These are phyloP conservation scores for Cladobotryum mycophilum DNA, from an alignment of 2,329 filamentous ascomycete genomes.

Conservation along the genomic window DNA sequence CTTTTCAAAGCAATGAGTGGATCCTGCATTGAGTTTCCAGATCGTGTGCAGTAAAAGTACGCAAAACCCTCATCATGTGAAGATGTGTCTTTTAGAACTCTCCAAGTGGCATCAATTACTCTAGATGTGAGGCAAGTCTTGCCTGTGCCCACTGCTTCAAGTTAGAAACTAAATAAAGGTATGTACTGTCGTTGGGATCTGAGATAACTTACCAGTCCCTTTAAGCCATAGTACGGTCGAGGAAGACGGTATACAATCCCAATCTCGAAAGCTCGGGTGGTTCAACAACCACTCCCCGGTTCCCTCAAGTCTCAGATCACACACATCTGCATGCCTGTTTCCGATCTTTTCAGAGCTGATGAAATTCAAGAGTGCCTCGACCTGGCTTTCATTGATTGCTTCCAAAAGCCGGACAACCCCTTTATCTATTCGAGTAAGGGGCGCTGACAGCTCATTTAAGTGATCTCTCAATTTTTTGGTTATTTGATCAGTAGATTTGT, in stretches of 20 bases:
- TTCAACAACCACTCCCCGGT: conserved; percentile 2
- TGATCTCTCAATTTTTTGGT: not conserved
- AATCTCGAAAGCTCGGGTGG: not conserved
- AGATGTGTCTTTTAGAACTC: not conserved
- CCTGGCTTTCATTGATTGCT: not conserved
- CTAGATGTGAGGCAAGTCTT: conserved; percentile 8
- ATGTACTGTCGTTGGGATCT: not conserved
- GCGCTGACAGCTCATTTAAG: not conserved
- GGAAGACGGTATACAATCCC: not conserved
- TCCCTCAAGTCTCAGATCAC: not conserved
- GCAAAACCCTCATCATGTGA: conserved; percentile 11
- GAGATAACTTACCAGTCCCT: not conserved
- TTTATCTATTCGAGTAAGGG: not conserved
- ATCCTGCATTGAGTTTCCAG: conserved; percentile 8
- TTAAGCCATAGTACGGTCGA: conserved; percentile 3
- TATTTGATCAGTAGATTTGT: not conserved
- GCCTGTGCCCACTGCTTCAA: conserved; percentile 2
- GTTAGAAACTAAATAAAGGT: not conserved
- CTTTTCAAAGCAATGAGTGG: conserved; percentile 11
- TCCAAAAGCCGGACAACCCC: not conserved
- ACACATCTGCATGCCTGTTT: not conserved
- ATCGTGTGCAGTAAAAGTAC: conserved; percentile 15
- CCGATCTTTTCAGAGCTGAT: conserved; percentile 4
- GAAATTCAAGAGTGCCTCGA: not conserved
- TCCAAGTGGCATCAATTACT: not conserved